Conservation (phyloP, 148 eudicot genomes). For the Beta vulgaris region DNA sequence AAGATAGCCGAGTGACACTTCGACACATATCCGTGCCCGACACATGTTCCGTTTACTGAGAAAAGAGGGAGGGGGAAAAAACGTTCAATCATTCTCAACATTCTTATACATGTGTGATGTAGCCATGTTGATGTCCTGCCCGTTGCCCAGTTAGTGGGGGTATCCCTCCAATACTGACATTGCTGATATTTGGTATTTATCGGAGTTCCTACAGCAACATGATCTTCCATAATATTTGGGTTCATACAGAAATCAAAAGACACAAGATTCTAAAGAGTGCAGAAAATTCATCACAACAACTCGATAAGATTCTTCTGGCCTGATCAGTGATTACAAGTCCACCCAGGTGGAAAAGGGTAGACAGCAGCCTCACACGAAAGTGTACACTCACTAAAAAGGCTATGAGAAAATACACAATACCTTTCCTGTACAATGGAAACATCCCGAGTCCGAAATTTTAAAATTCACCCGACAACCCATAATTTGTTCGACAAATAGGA, state of each 20-base stretch:
- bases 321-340: constrained; percentile 6
- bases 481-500: constrained; percentile 9
- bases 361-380: not conserved
- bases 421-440: constrained; percentile 8
- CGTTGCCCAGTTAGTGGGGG: not conserved
- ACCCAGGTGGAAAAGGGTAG: constrained; percentile 3
- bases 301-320: not conserved
- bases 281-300: not conserved
- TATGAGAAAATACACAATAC: not conserved
- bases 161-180: not conserved
- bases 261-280: not conserved
- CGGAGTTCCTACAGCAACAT: constrained; percentile 14
- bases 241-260: not conserved
- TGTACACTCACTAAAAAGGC: constrained; percentile 8
- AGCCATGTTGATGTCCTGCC: not conserved
- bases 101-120: not conserved
- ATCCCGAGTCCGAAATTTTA: not conserved
- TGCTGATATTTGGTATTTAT: not conserved
- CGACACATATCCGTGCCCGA: too few relatives aligned
- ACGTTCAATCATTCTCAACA: not conserved
- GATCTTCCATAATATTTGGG: not conserved
- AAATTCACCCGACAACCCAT: too few relatives aligned
- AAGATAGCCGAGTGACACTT: too few relatives aligned
- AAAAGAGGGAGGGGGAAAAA: not conserved
- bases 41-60: not conserved